A percentile compares a stretch with the other conserved stretches of the same genome.
phyloP scores from a whole-genome alignment of 805 yeast genomes.

The Kuraishia molischiana region DNA sequence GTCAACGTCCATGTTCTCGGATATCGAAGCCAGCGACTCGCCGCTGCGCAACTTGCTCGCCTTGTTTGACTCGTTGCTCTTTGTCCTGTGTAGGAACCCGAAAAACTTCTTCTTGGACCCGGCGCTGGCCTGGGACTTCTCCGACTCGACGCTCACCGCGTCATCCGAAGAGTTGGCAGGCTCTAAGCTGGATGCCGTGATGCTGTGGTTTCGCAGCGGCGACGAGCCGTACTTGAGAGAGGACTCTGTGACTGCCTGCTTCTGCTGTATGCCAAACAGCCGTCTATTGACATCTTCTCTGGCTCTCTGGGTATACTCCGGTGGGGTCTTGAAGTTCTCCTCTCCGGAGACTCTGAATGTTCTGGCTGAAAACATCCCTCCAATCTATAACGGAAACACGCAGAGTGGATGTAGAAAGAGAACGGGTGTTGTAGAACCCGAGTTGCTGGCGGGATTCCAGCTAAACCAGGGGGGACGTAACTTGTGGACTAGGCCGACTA shows the following conservation, averaged over 20 bases:
- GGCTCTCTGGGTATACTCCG: slow-evolving; percentile 20
- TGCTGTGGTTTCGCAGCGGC: slow-evolving; percentile 2
- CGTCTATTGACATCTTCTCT: slow-evolving; percentile 18
- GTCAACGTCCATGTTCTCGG: neutral
- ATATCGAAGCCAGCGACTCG: neutral
- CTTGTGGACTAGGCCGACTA: no score
- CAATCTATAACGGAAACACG: no score
- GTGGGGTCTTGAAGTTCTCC: slow-evolving; percentile 18
- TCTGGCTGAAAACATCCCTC: neutral
- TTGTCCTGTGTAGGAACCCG: slow-evolving; percentile 1
- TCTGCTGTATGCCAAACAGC: slow-evolving; percentile 56
- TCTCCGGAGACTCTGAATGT: neutral
- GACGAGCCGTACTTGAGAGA: slow-evolving; percentile 2
- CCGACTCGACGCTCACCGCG: slow-evolving; percentile 1
- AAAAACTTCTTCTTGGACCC: slow-evolving; percentile 1
- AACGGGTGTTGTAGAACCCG: no score
- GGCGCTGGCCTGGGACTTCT: neutral
- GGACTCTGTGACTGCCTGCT: neutral
- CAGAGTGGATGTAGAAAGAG: no score
- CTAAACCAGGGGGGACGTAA: no score
- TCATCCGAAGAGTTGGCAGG: slow-evolving; percentile 1
- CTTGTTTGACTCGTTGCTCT: neutral
- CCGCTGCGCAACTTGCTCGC: neutral
- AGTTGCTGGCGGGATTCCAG: no score
- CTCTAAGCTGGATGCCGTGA: slow-evolving; percentile 3